Base-by-base conservation (phyloP, 306 rosid species). In the Dryas drummondii region DNA sequence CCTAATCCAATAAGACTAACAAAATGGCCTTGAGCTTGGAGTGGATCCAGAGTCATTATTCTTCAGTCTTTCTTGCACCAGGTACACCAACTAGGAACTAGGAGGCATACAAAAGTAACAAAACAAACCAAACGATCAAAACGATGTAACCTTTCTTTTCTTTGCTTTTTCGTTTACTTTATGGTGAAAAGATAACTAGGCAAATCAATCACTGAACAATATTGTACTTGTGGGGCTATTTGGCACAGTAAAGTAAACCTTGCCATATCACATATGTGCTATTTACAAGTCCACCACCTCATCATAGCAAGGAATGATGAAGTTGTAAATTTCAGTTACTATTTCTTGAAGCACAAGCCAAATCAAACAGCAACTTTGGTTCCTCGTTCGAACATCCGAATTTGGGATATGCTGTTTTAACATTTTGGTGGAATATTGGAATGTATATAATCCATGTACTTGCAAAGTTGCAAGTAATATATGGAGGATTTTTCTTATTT, bases 351-450 rank as follows among this genome's bases (percentile, higher is more conserved):
- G 17, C 16, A 10, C 52, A 45, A 11, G 16, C 6, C n/a, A 46
- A 54, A 54, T 19, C 17, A 41, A 17, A 41, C 75, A 71, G 65
- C 19, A 27, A 48, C 3, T 40, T 51, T 32, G 59, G n/a, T 4
- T 40, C 22, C 51, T 70, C 50, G 6, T 70, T 41, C 64, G 51
- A 54, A 53, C 63, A 41, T 41, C 52, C 16, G 12, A 70, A 45
- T 56, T 19, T 56, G 48, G 65, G 41, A 55, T 17, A 17, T 54
- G 51, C 71, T 66, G 78, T 32, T 74, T 44, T 65, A 1, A 52
- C 14, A 46, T 68, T 76, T 76, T 47, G 12, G 58, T 76, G 12
- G 59, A 67, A 54, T 32, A 32, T 42, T 54, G 74, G 63, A 70
- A 40, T 41, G 37, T 32, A 32, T 50, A n/a, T 32, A 22, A 51